phyloP scores from a whole-genome alignment of 805 yeast species.

The Myxozyma melibiosi region DNA sequence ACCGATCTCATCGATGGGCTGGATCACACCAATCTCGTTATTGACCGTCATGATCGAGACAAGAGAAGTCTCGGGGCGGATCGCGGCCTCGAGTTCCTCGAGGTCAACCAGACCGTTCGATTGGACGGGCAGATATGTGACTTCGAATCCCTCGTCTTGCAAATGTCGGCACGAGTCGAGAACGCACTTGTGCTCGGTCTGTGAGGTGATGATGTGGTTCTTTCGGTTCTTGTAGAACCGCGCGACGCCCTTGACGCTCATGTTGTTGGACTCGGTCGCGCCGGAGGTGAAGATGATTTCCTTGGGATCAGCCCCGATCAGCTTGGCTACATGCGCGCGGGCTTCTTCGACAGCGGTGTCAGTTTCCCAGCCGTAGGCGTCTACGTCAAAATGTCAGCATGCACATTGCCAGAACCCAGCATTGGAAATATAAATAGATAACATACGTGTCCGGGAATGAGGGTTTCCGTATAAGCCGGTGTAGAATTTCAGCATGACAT shows the following conservation, averaged over 20 bases:
- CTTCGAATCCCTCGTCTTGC: slow-evolving; percentile 96
- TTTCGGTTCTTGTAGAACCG: slow-evolving; percentile 87
- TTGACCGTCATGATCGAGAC: slow-evolving; percentile 97
- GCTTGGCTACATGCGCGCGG: slow-evolving; percentile 74
- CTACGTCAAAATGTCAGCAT: neutral
- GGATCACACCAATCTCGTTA: slow-evolving; percentile 97
- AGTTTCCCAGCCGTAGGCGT: slow-evolving; percentile 98
- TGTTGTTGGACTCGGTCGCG: slow-evolving; percentile 96
- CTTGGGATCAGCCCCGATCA: slow-evolving; percentile 92
- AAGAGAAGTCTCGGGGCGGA: slow-evolving; percentile 85
- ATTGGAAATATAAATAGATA: neutral
- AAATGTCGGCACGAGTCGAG: slow-evolving; percentile 91
- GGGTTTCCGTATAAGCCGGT: slow-evolving; percentile 98
- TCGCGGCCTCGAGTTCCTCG: slow-evolving; percentile 76
- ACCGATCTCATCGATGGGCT: slow-evolving; percentile 94
- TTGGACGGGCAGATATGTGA: slow-evolving; percentile 86
- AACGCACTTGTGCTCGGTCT: slow-evolving; percentile 99
- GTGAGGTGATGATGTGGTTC: slow-evolving; percentile 91
- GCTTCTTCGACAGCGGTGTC: slow-evolving; percentile 89
- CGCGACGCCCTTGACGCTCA: slow-evolving; percentile 94
- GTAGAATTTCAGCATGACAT: slow-evolving; percentile 78
- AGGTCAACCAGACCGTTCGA: slow-evolving; percentile 77
- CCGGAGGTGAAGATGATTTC: slow-evolving; percentile 97
- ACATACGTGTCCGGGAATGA: slow-evolving; percentile 79
- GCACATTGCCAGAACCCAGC: neutral